phyloP scores from a whole-genome alignment of 768 basidiomycete species.

The Agaricus sinodeliciosus region DNA sequence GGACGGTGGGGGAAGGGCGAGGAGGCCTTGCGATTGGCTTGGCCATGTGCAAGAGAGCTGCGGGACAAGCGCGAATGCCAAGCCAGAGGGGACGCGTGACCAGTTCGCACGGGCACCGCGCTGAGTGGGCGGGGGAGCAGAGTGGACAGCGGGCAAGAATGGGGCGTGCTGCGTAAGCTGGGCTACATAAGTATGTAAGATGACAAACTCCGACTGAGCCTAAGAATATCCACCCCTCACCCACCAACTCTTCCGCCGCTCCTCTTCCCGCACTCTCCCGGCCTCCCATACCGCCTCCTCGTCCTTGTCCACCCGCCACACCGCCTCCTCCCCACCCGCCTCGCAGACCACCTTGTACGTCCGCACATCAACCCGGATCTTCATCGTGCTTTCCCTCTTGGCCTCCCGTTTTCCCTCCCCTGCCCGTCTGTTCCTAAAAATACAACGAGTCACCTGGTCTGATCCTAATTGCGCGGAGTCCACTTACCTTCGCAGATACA shows the following conservation, averaged over 20 bases:
- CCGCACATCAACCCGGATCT: conserved; percentile 49
- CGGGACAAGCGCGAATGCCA: conserved; percentile 21
- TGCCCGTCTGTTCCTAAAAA: conserved; percentile 46
- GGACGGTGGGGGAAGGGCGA: conserved; percentile 15
- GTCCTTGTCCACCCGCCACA: conserved; percentile 36
- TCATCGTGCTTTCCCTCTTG: conserved; percentile 29
- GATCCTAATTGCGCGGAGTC: conserved; percentile 16
- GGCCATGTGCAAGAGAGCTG: no score
- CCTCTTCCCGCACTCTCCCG: conserved; percentile 46
- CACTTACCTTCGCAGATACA: conserved; percentile 58
- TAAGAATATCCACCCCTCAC: conserved; percentile 11
- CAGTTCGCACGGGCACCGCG: not conserved
- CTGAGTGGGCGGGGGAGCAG: not conserved
- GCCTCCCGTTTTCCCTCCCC: conserved; percentile 35
- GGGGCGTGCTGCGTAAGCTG: no score
- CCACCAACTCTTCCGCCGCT: conserved; percentile 42
- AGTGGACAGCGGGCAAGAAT: not conserved
- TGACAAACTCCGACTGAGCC: conserved; percentile 11
- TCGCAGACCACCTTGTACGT: conserved; percentile 70
- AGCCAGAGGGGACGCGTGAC: conserved; percentile 19
- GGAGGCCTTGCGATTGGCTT: conserved; percentile 47
- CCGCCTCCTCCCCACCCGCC: conserved; percentile 51
- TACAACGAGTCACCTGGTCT: conserved; percentile 22
- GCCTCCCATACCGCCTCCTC: conserved; percentile 24
- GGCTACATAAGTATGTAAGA: not conserved